A percentile compares a stretch with the other conserved stretches of the same genome.
phyloP scores from a whole-genome alignment of 495 filamentous ascomycete species.

The Hypoxylon fragiforme region DNA sequence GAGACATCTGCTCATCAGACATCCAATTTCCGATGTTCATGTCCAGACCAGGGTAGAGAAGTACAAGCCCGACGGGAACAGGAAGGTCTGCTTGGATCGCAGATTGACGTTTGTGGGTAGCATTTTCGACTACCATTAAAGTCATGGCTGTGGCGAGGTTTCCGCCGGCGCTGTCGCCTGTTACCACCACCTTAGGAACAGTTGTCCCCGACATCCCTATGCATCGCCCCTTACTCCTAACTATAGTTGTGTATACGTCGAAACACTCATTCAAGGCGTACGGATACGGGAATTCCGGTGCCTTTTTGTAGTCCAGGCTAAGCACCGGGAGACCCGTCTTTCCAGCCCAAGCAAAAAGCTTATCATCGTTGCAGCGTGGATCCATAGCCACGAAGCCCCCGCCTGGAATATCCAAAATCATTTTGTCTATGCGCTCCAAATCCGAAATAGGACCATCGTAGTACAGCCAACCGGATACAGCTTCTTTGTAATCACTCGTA shows the following conservation, averaged over 20 bases:
- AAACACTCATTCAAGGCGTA: constrained; percentile 96
- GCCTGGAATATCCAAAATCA: constrained; percentile 92
- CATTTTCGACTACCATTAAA: constrained; percentile 84
- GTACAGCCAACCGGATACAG: constrained; percentile 88
- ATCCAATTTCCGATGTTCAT: constrained; percentile 99
- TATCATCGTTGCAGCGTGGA: constrained; percentile 88
- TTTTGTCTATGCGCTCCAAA: constrained; percentile 71
- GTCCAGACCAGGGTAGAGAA: constrained; percentile 88
- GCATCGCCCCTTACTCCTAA: constrained; percentile 75
- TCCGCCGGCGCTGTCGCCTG: constrained; percentile 91
- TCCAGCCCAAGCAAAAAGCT: constrained; percentile 85
- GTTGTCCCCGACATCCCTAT: constrained; percentile 76
- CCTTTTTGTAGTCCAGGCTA: constrained; percentile 92
- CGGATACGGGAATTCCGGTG: constrained; percentile 92
- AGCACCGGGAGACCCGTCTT: constrained; percentile 82
- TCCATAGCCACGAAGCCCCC: constrained; percentile 97
- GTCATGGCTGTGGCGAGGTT: constrained; percentile 82
- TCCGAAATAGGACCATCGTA: constrained; percentile 85
- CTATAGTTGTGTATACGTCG: constrained; percentile 84
- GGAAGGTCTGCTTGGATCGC: constrained; percentile 67
- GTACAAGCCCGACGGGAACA: constrained; percentile 75
- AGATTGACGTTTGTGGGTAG: constrained; percentile 58
- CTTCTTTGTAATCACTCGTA: constrained; percentile 77
- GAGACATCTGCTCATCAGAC: constrained; percentile 94
- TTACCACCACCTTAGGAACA: constrained; percentile 75